phyloP scores from a whole-genome alignment of 1,284 basidiomycete species.

The Moesziomyces aphidis region DNA sequence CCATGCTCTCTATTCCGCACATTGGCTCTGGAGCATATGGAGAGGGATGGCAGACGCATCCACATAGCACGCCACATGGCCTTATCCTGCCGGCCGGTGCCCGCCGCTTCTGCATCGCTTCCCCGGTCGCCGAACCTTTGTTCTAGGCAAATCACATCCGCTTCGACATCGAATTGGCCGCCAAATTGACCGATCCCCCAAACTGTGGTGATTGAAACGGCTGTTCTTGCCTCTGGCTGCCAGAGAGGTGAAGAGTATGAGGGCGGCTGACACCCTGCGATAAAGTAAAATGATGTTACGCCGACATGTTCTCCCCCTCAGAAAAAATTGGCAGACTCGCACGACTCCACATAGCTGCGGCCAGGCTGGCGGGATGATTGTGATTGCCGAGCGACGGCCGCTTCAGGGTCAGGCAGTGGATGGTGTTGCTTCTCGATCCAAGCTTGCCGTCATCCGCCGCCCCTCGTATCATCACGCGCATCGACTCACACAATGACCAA shows the following conservation, averaged over 20 bases:
- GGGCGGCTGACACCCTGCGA: no score
- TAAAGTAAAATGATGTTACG: background rate
- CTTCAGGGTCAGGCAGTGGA: conserved; percentile 2
- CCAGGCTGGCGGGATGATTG: background rate
- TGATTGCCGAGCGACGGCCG: conserved; percentile 8
- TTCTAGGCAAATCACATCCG: no score
- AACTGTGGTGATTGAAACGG: no score
- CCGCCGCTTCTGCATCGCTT: no score
- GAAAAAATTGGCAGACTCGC: conserved; percentile 9
- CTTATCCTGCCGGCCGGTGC: background rate
- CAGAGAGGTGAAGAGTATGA: no score
- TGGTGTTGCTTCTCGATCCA: conserved; percentile 5
- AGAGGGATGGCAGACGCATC: conserved; percentile 1
- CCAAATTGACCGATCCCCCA: background rate
- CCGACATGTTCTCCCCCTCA: background rate
- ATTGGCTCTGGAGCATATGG: conserved; percentile 45
- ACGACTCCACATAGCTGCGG: conserved; percentile 27
- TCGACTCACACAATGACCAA: conserved; percentile 16
- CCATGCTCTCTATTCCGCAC: conserved; percentile 40
- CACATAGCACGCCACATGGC: background rate
- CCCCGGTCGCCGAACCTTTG: no score
- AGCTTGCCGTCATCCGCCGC: background rate
- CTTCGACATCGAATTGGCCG: background rate
- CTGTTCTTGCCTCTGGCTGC: no score
- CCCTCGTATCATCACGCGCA: background rate